These are phyloP conservation scores for Oenanthe sinensis DNA, from an alignment of 129 eudicot species.

Conservation along the genomic window DNA sequence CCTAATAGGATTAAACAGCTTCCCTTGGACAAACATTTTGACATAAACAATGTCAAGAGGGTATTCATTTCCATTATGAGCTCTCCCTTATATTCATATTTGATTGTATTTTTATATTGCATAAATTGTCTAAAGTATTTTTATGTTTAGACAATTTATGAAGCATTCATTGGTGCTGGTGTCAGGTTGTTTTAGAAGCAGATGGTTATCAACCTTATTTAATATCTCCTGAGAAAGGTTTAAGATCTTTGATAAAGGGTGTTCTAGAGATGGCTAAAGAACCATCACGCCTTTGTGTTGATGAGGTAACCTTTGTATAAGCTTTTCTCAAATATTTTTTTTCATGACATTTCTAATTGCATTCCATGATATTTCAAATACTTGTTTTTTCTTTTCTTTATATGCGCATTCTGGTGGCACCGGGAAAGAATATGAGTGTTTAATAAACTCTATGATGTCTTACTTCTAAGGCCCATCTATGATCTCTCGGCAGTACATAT, in stretches of 20 bases:
- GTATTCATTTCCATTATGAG: conserved; percentile 22
- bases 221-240: conserved; percentile 98
- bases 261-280: conserved; percentile 93
- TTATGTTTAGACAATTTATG: not conserved
- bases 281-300: conserved; percentile 98
- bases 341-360: not conserved
- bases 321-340: not conserved
- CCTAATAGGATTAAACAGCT: conserved; percentile 95
- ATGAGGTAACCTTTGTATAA: conserved; percentile 56
- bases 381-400: not conserved
- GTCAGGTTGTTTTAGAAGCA: conserved; percentile 95
- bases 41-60: conserved; percentile 91
- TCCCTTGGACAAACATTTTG: conserved; percentile 94
- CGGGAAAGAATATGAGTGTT: not conserved
- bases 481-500: not conserved
- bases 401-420: not conserved
- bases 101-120: not conserved
- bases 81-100: not conserved
- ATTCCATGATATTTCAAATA: not conserved
- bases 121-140: not conserved
- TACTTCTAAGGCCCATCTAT: not conserved
- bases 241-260: conserved; percentile 77
- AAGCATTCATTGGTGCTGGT: conserved; percentile 19
- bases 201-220: conserved; percentile 99
- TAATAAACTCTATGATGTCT: not conserved